Base-by-base conservation (phyloP, 1,284 basidiomycete genomes). In the Agroathelia rolfsii region DNA sequence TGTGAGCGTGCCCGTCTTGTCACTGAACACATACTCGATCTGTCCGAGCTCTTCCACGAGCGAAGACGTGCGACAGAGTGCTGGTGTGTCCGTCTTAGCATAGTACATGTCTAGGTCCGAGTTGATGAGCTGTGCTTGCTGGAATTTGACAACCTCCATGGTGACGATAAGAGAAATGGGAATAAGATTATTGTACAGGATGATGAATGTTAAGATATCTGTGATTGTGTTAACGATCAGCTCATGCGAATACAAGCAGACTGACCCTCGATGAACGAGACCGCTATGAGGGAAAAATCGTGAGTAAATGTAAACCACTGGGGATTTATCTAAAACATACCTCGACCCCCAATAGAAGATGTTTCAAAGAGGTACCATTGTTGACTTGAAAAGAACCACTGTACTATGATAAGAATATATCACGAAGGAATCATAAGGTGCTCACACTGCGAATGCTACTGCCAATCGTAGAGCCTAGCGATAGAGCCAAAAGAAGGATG, bases 81-180 rank as follows among this genome's bases (percentile, higher is more conserved):
- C 95, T 0, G 95, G 90, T 0, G 94, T 98, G 53, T 98, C 93
- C 3, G 93, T 95, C 38, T 69, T 77, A 2, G 81, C 77, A 53
- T 98, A 86, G 60, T 98, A 99, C 87, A 90, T 92, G 57, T 92
- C 87, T 35, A 92, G 72, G 56, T 98, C 95, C 21, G 79, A 92
- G 56, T 97, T 98, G 68, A 98, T 98, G 35, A 97, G 73, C 31
- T 85, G 81, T 1, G 95, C 93, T 59, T 97, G 95, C 56, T 96
- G 90, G 51, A 84, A 97, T 56, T 97, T 97, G 65, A 98, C 95
- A 17, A 98, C 85, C 61, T 99, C 95, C 83, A 98, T 97, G 1
- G 95, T 97, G 49, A 99, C 94, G 51, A 98, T 95, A 44, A 99
- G 78, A 39, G 94, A 98, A 52, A 99, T 99, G 5, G 95, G 95